Evolutionary conservation across 441 rosid genomes (phyloP).

Genomic region (Brassica balearica): DNA sequence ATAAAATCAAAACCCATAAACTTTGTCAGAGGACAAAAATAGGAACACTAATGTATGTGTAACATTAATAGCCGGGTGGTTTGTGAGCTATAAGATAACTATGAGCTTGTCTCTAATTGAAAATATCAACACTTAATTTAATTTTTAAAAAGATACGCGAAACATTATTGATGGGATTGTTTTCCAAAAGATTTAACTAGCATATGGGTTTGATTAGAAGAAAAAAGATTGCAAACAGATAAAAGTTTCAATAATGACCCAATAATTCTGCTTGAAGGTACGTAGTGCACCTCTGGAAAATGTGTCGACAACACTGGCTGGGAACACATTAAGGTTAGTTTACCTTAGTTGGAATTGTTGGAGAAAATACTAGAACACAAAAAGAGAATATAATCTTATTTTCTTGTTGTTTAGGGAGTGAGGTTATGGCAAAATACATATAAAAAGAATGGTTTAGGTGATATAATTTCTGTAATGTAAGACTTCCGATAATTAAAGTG

Average conservation of each 20-base stretch:
- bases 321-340: slow-evolving; percentile 15
- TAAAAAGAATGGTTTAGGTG: background rate
- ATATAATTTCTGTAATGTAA: background rate
- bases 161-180: background rate
- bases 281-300: slow-evolving; percentile 27
- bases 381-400: background rate
- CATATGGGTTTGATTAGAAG: too few species aligned
- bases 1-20: slow-evolving; percentile 1
- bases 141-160: background rate
- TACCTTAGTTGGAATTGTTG: background rate
- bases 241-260: slow-evolving; percentile 19
- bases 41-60: background rate
- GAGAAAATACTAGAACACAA: background rate
- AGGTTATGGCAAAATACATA: background rate
- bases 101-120: background rate
- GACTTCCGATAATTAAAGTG: background rate
- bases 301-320: slow-evolving; percentile 3
- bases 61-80: slow-evolving; percentile 1
- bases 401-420: background rate
- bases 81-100: background rate
- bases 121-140: background rate
- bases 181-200: background rate
- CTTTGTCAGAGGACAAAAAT: background rate
- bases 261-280: slow-evolving; percentile 13
- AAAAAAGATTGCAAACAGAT: background rate